Conservation (phyloP, 164 flowering plant genomes). For the Dillenia turbinata region DNA sequence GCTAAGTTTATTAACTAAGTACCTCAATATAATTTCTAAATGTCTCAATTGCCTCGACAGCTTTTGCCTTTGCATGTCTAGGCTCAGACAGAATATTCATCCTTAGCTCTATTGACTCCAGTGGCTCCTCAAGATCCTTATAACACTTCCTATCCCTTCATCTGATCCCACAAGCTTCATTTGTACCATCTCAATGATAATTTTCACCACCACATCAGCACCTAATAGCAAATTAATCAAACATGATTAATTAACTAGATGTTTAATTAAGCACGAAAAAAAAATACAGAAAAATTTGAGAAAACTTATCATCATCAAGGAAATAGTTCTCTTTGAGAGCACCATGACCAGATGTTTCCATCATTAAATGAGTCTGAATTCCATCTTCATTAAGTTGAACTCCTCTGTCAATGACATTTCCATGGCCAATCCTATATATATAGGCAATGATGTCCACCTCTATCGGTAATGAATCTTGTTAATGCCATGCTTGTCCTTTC, state of each 20-base stretch:
- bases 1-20: neutral
- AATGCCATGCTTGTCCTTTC: slow-evolving; percentile 80
- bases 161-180: slow-evolving; percentile 76
- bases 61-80: slow-evolving; percentile 64
- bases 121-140: slow-evolving; percentile 83
- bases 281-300: neutral
- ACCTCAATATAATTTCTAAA: slow-evolving; percentile 70
- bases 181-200: slow-evolving; percentile 87
- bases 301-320: slow-evolving; percentile 73
- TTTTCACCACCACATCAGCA: slow-evolving; percentile 94
- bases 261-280: neutral
- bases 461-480: slow-evolving; percentile 49
- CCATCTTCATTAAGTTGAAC: slow-evolving; percentile 75
- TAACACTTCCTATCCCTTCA: slow-evolving; percentile 79
- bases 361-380: slow-evolving; percentile 84
- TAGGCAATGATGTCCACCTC: slow-evolving; percentile 85
- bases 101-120: slow-evolving; percentile 66
- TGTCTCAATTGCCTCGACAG: slow-evolving; percentile 56
- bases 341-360: slow-evolving; percentile 96
- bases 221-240: slow-evolving; percentile 27
- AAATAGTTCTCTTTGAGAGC: slow-evolving; percentile 86
- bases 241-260: too few species aligned
- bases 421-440: slow-evolving; percentile 85
- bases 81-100: slow-evolving; percentile 68
- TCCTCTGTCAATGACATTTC: slow-evolving; percentile 93